Base-by-base conservation (phyloP, 768 basidiomycete species). In the Mycena capillaripes region DNA sequence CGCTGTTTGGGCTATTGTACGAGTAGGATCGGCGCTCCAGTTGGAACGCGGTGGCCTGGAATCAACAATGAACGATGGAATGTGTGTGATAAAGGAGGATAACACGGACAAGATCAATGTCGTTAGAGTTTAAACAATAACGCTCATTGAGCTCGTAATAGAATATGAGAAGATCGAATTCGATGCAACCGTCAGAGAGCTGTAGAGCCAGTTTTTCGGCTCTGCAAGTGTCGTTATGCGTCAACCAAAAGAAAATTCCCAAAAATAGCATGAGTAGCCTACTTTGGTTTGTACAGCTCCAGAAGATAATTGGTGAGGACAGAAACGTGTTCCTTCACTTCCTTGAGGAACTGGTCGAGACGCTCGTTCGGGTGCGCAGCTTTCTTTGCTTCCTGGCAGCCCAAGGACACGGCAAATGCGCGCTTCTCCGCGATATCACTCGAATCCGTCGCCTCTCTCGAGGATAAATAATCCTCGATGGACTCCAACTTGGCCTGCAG, bases 251-350 rank as follows among this genome's bases (percentile, higher is more conserved):
- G 27, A 50, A 52, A n/a, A 23, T 57, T 57, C 29, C 5, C n/a
- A 25, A 23, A 44, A 12, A 40, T 8, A 50, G 30, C 7, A 63
- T 30, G 32, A 50, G n/a, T 19, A 30, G 17, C 10, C 25, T 64
- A 36, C 69, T 70, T 70, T 19, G 69, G 68, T 53, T 70, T 59
- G 69, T 70, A 70, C 19, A 70, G 69, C 17, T 70, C 69, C 10
- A 65, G 34, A 32, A 70, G 52, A 52, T 70, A 64, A 17, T 57
- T 27, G 25, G 25, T 57, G 27, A 70, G 34, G 40, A 70, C 69
- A 11, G 69, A 57, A 17, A 70, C 29, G 56, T 70, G 69, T 30
- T 70, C 69, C 12, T 50, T 55, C 34, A 56, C 44, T 23, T 70
- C 69, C 19, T 29, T 50, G 11, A 70, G 21, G 62, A 70, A 65